phyloP scores from a whole-genome alignment of 2,329 filamentous ascomycete species.

The Rhynchosporium secalis region DNA sequence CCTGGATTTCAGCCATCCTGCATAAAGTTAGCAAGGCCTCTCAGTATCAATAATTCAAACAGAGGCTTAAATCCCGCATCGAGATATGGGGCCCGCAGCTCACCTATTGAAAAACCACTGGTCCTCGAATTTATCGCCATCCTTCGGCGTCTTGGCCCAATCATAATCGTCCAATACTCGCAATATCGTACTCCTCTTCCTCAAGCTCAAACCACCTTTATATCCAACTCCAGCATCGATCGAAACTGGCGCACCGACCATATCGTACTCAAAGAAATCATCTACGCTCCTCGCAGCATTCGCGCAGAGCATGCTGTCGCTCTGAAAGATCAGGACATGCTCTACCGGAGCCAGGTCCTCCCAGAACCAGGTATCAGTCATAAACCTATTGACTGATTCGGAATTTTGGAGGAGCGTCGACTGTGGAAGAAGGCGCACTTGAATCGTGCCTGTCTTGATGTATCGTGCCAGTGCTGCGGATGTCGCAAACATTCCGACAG shows the following conservation, averaged over 20 bases:
- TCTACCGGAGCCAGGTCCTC: constrained; percentile 39
- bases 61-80: not conserved
- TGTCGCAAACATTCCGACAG: constrained; percentile 34
- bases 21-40: constrained; percentile 1
- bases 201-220: constrained; percentile 43
- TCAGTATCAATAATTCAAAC: not conserved
- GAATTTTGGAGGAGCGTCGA: constrained; percentile 40
- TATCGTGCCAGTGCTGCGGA: constrained; percentile 43
- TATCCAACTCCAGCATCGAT: constrained; percentile 33
- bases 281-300: constrained; percentile 40
- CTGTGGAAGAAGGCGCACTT: constrained; percentile 44
- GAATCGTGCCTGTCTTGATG: constrained; percentile 40
- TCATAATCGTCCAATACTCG: constrained; percentile 36
- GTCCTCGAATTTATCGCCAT: constrained; percentile 35
- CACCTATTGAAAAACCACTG: constrained; percentile 38
- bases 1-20: constrained; percentile 32
- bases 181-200: constrained; percentile 42
- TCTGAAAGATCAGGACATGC: constrained; percentile 41
- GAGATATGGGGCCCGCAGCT: constrained; percentile 6
- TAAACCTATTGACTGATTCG: constrained; percentile 36
- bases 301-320: constrained; percentile 41
- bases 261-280: constrained; percentile 42
- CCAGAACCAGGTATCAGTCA: constrained; percentile 41
- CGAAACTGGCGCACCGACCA: constrained; percentile 41
- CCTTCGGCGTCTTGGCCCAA: constrained; percentile 29